Evolutionary conservation across 805 yeast genomes (phyloP).

Genomic region (Torulaspora delbrueckii): DNA sequence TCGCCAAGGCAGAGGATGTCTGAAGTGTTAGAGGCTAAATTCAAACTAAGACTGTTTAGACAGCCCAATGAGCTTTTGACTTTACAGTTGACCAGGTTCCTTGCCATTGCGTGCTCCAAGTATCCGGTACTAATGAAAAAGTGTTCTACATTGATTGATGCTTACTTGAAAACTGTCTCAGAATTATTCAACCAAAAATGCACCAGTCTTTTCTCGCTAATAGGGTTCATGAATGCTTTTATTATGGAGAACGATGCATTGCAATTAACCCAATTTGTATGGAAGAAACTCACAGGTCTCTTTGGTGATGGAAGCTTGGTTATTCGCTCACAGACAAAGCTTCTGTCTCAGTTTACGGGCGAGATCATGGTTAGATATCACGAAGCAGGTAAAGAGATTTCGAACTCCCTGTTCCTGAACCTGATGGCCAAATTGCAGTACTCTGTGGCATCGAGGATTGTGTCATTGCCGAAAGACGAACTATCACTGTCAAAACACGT

Average conservation of each 20-base stretch:
- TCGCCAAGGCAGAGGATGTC: conserved; percentile 49
- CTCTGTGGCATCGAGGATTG: conserved; percentile 32
- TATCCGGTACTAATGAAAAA: conserved; percentile 29
- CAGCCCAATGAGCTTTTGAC: conserved; percentile 41
- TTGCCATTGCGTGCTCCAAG: conserved; percentile 25
- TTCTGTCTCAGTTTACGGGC: conserved; percentile 19
- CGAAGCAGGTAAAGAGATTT: conserved; percentile 29
- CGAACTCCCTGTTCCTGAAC: conserved; percentile 22
- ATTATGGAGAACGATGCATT: conserved; percentile 14
- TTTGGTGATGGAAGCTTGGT: conserved; percentile 19
- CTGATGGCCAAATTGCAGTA: conserved; percentile 25
- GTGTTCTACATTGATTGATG: conserved; percentile 21
- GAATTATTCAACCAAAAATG: conserved; percentile 13
- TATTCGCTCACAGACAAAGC: neutral
- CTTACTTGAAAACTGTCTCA: conserved; percentile 23
- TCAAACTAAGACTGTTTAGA: conserved; percentile 33
- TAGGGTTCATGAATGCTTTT: conserved; percentile 39
- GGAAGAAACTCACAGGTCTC: conserved; percentile 16
- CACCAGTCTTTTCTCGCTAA: conserved; percentile 32
- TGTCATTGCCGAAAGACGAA: conserved; percentile 26
- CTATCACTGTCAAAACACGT: conserved; percentile 27
- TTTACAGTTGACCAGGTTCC: conserved; percentile 31
- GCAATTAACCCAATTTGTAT: conserved; percentile 15
- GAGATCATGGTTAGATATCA: conserved; percentile 31
- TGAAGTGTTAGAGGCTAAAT: conserved; percentile 32